These are phyloP conservation scores for Euphorbia neoarborescens DNA, from an alignment of 441 rosid species.

Conservation along the genomic window DNA sequence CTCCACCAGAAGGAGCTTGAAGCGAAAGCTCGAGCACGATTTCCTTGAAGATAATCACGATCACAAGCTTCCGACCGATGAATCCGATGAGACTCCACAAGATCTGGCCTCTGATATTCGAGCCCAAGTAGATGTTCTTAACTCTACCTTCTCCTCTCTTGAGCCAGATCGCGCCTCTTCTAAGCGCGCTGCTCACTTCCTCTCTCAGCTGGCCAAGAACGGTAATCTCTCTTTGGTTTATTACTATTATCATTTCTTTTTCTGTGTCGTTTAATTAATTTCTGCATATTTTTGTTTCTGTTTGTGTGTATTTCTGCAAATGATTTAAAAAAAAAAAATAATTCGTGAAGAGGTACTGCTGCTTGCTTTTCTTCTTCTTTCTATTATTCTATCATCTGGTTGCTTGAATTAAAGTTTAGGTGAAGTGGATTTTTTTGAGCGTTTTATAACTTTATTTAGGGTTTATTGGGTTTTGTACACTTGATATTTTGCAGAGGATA, in stretches of 20 bases:
- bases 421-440: not conserved
- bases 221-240: constrained; percentile 30
- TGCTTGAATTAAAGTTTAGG: not conserved
- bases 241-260: too few relatives aligned
- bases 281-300: not conserved
- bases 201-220: constrained; percentile 83
- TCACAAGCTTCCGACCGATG: constrained; percentile 21
- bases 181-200: constrained; percentile 69
- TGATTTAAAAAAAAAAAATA: too few relatives aligned
- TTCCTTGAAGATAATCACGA: constrained; percentile 25
- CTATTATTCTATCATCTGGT: not conserved
- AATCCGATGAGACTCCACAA: constrained; percentile 14
- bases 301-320: not conserved
- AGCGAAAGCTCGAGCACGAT: constrained; percentile 54
- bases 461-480: not conserved
- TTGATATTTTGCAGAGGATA: constrained; percentile 53
- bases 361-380: not conserved
- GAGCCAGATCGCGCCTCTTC: constrained; percentile 85
- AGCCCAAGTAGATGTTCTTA: constrained; percentile 57
- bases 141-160: constrained; percentile 54
- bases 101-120: constrained; percentile 45
- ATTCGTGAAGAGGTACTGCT: not conserved
- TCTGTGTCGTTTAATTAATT: not conserved
- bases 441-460: not conserved
- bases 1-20: constrained; percentile 47